Evolutionary conservation across 2,329 filamentous ascomycete genomes (phyloP).

Genomic region (Simplicillium sp.): DNA sequence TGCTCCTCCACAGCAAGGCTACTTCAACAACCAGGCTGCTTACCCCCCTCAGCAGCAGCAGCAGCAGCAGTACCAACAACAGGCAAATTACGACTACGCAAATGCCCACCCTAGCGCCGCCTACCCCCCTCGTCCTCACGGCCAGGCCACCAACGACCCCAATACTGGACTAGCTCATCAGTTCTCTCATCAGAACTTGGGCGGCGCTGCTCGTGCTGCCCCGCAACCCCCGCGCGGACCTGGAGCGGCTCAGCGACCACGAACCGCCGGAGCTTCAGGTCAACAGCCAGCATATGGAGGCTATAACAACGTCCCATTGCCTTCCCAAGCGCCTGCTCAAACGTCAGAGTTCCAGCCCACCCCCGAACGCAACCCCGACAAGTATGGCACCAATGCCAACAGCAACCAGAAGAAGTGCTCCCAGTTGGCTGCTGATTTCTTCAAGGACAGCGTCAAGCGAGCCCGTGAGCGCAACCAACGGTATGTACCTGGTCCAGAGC

Average conservation of each 20-base stretch:
- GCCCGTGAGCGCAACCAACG: conserved; percentile 91
- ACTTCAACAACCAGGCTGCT: conserved; percentile 40
- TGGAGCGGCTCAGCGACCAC: conserved; percentile 66
- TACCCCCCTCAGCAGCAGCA: conserved; percentile 50
- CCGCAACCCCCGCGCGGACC: conserved; percentile 60
- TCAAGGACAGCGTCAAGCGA: conserved; percentile 96
- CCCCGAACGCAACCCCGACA: conserved; percentile 80
- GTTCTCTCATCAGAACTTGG: conserved; percentile 92
- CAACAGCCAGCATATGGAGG: conserved; percentile 54
- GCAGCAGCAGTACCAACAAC: conserved; percentile 35
- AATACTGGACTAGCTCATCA: conserved; percentile 91
- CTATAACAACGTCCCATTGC: conserved; percentile 58
- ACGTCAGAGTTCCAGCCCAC: conserved; percentile 67
- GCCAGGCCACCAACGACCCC: conserved; percentile 60
- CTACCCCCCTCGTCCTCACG: conserved; percentile 29
- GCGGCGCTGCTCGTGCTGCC: conserved; percentile 58
- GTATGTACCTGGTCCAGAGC: conserved; percentile 32
- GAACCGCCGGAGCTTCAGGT: conserved; percentile 65
- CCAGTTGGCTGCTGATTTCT: conserved; percentile 76
- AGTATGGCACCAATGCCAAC: conserved; percentile 54
- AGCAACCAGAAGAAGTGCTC: conserved; percentile 64
- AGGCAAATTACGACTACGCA: conserved; percentile 37
- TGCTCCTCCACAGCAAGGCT: conserved; percentile 20
- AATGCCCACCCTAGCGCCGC: conserved; percentile 29
- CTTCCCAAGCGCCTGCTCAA: conserved; percentile 46